Evolutionary conservation across 2,329 filamentous ascomycete species (phyloP), one percentile per base, ranked within the genome.

Genomic region (Nothophoma quercina): DNA sequence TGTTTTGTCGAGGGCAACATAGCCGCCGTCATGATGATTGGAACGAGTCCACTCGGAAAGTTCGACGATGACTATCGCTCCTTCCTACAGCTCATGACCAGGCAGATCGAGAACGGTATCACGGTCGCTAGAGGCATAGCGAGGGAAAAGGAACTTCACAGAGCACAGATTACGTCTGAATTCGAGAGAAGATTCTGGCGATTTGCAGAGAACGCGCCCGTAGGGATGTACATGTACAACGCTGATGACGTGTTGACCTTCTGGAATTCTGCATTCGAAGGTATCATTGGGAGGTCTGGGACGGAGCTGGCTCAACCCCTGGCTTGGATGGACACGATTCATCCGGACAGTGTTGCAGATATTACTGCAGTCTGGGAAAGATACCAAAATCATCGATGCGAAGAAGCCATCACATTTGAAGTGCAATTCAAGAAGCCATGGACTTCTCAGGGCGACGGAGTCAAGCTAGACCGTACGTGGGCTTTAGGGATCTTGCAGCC

Each of bases 211-310:
- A 90, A 91, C 57, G 88, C 89, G 0, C 90, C 90, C 0, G 89
- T 93, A 1, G 90, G 90, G 18, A 88, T 95, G 78, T 93, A 92
- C 68, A 92, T 93, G 61, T 88, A 88, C 13, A 83, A 91, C 64
- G 79, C 83, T 0, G 71, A 79, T 25, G 90, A 90, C 2, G 77
- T 82, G 18, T 88, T 93, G 63, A 88, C 83, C 8, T 93, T 90
- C 68, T 89, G 86, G 68, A 95, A 95, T 68, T 87, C 92, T 57
- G 89, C 88, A 69, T 93, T 82, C 81, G 55, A 78, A 80, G 59
- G 88, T 90, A 33, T 88, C 87, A 0, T 79, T 86, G 30, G 85
- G 88, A 51, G 81, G 83, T 2, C 82, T 82, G 56, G 78, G 80
- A 9, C 77, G 81, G 33, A 76, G 79, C 52, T 84, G 79, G 32